Evolutionary conservation across 2,329 filamentous ascomycete species (phyloP).

Genomic region (Verticillium alfalfae): DNA sequence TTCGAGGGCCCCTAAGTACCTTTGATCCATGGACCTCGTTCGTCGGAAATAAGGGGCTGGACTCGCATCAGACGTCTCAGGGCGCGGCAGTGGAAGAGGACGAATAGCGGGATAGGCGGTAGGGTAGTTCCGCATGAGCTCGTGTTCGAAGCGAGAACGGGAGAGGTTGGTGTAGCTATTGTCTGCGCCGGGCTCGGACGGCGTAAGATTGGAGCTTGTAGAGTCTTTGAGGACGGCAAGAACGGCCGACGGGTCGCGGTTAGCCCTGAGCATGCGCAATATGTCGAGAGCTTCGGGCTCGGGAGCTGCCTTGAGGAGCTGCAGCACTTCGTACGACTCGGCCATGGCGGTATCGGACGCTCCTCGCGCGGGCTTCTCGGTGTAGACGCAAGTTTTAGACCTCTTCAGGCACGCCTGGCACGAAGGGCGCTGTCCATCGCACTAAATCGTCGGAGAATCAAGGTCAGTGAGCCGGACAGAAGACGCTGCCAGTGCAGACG

Average conservation of each 20-base stretch:
- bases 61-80: neutral
- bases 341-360: neutral
- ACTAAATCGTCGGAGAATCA: constrained; percentile 5
- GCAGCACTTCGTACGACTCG: constrained; percentile 14
- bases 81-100: constrained; percentile 4
- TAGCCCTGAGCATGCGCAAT: constrained; percentile 14
- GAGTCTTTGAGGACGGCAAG: constrained; percentile 13
- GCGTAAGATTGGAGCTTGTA: neutral
- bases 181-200: neutral
- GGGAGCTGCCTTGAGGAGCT: constrained; percentile 15
- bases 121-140: constrained; percentile 18
- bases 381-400: constrained; percentile 10
- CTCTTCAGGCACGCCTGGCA: constrained; percentile 14
- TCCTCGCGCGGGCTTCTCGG: constrained; percentile 7
- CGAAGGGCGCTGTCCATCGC: constrained; percentile 12
- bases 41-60: neutral
- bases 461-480: neutral
- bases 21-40: neutral
- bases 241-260: constrained; percentile 13
- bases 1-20: neutral
- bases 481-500: neutral
- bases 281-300: constrained; percentile 11
- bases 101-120: constrained; percentile 13
- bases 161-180: neutral
- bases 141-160: constrained; percentile 11